Evolutionary conservation across 352 stramenopile species (phyloP), one percentile per base, ranked within the genome.

Genomic region (Pythium oligandrum): DNA sequence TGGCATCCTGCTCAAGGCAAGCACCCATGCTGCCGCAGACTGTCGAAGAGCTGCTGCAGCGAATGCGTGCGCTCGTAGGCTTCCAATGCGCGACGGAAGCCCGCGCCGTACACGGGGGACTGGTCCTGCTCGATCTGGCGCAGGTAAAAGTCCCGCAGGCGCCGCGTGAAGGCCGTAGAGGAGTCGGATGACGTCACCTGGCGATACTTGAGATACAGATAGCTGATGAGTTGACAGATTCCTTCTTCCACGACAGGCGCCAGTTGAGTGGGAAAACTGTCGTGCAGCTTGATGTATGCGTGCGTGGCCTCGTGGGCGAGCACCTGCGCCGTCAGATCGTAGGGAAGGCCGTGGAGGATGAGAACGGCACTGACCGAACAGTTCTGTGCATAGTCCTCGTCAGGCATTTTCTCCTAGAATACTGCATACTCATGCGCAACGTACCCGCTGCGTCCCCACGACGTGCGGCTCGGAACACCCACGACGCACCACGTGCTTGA

Each of bases 201-300:
- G 54, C 78, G 81, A 64, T 88, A 87, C 65, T 86, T 83, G 31
- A 90, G 59, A 53, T 73, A 90, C 6, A 90, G 55, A 54, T 78
- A 90, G 59, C 77, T 86, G 62, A 90, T 83, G 55, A 90, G 62
- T 49, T 90, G 77, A 55, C 80, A 90, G 39, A 87, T 70, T 17
- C 80, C 80, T 70, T 90, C 80, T 48, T 90, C 80, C 7, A 80
- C 64, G 58, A 56, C 53, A 32, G 55, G 61, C 6, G 65, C 48
- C 33, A 74, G 57, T 9, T 64, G 43, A 1, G 44, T 40, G 8
- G 79, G 79, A 52, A 86, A 90, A n/a, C 73, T 68, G 47, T 83
- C 64, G 34, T 76, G 76, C 6, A 90, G 61, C 46, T 87, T 88
- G 50, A 90, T 86, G 60, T 71, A 88, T 12, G 79, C 75, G 59